phyloP scores from a whole-genome alignment of 306 rosid genomes.

The Quercus glauca region DNA sequence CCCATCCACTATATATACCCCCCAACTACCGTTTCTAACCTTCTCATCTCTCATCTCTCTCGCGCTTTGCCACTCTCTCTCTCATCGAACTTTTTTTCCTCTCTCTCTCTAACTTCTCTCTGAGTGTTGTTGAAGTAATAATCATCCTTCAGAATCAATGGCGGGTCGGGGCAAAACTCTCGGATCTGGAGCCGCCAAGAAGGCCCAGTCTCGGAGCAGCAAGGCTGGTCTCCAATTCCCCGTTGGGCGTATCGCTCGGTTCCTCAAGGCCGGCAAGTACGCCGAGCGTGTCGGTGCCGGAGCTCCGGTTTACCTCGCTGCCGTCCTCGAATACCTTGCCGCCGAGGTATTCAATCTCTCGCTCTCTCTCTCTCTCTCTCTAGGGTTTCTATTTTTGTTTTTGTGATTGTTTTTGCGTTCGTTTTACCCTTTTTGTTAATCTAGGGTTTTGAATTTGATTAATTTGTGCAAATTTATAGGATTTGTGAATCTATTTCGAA shows the following conservation, averaged over 20 bases:
- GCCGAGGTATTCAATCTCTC: conserved; percentile 56
- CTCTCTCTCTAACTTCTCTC: neutral
- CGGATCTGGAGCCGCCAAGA: conserved; percentile 73
- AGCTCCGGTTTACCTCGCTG: conserved; percentile 92
- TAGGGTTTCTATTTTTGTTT: neutral
- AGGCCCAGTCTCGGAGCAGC: conserved; percentile 80
- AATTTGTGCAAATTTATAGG: neutral
- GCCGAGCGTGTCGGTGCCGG: conserved; percentile 95
- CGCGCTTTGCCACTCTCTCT: neutral
- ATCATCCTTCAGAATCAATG: conserved; percentile 26
- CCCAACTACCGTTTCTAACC: neutral
- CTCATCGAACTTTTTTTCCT: neutral
- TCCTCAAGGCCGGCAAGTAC: conserved; percentile 83
- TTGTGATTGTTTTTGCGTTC: neutral
- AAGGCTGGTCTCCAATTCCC: conserved; percentile 93
- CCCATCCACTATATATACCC: conserved; percentile 38
- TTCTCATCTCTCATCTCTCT: neutral
- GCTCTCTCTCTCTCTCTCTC: neutral
- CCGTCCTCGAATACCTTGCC: conserved; percentile 87
- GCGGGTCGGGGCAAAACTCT: conserved; percentile 83
- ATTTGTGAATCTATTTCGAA: too few species aligned
- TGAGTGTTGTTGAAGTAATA: too few species aligned
- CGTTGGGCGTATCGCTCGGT: conserved; percentile 90
- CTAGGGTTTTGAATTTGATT: conserved; percentile 39
- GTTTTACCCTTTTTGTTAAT: neutral